phyloP scores from a whole-genome alignment of 257 asterid genomes.

The Ligustrum vulgare region DNA sequence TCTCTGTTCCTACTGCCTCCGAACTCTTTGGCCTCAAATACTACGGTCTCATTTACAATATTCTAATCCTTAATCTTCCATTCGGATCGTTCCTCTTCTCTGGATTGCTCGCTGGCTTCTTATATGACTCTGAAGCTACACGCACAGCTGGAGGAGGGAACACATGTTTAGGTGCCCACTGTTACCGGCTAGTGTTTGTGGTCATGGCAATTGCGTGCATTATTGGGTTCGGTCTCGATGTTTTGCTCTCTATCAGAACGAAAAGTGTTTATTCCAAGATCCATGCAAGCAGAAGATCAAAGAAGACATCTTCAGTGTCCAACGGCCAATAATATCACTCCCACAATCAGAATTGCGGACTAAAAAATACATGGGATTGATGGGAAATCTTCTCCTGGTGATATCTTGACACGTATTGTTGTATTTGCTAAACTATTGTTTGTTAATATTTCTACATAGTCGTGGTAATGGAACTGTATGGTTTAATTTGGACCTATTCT shows the following conservation, averaged over 20 bases:
- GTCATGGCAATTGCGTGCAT: constrained; percentile 61
- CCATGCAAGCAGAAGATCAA: constrained; percentile 33
- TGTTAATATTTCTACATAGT: neutral
- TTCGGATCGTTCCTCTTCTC: constrained; percentile 77
- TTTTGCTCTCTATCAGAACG: constrained; percentile 50
- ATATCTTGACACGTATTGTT: neutral
- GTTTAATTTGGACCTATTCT: neutral
- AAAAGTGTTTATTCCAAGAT: constrained; percentile 45
- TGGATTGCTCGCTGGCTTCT: constrained; percentile 65
- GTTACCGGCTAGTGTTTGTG: constrained; percentile 62
- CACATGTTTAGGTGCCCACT: constrained; percentile 64
- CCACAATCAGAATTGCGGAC: neutral
- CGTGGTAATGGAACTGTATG: neutral
- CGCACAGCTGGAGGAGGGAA: constrained; percentile 55
- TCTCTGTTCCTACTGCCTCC: constrained; percentile 68
- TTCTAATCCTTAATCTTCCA: constrained; percentile 69
- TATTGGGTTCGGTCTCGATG: constrained; percentile 61
- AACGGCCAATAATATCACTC: constrained; percentile 12
- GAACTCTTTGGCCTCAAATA: constrained; percentile 79
- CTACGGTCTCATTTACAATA: constrained; percentile 71
- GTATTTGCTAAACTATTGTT: neutral
- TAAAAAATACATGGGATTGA: neutral
- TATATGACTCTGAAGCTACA: constrained; percentile 63
- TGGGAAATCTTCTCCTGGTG: neutral
- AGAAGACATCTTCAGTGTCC: constrained; percentile 26